Evolutionary conservation across 345 rosid species (phyloP), one percentile per base, ranked within the genome.

Genomic region (Euclidium syriacum): DNA sequence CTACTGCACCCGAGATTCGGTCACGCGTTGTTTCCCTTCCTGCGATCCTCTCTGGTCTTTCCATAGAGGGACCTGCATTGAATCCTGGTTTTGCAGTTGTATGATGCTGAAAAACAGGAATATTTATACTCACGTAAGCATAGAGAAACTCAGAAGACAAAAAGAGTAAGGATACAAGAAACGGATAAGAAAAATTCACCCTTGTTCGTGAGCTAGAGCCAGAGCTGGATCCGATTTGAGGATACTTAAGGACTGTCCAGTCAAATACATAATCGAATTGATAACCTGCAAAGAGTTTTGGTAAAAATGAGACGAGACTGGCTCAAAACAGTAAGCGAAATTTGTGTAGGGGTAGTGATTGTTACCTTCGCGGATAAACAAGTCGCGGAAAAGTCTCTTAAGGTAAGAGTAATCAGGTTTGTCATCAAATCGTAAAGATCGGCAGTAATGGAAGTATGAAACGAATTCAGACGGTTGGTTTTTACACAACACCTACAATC

Each of bases 401-500:
- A 88, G 81, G 80, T 88, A 85, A 42, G 95, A 85, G 78, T 88
- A 88, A 58, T 88, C 96, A 30, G 96, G 96, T 69, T 88, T 88
- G 75, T 88, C 96, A 70, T 88, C 96, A 71, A 88, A 85, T 52
- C 90, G 87, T 75, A 88, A 70, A 42, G 96, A 78, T 24, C 96
- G 91, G 62, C 96, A 88, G 59, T 83, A 85, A 36, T 88, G 96
- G 63, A 88, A 88, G 70, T 88, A 88, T 55, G 91, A 81, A 59
- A 74, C 83, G 62, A 85, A 88, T 71, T 88, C 90, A 8, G 90
- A 63, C 10, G 86, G 90, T 26, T 79, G 79, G 29, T 80, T 79
- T 77, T 79, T 88, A 70, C 92, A 88, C 36, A 88, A 80, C 40
- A 80, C 81, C 96, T 88, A 6, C 43, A 53, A 29, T 46, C 3